Evolutionary conservation across 371 early-diverging fungal species (phyloP).

Genomic region (Syncephalastrum racemosum): DNA sequence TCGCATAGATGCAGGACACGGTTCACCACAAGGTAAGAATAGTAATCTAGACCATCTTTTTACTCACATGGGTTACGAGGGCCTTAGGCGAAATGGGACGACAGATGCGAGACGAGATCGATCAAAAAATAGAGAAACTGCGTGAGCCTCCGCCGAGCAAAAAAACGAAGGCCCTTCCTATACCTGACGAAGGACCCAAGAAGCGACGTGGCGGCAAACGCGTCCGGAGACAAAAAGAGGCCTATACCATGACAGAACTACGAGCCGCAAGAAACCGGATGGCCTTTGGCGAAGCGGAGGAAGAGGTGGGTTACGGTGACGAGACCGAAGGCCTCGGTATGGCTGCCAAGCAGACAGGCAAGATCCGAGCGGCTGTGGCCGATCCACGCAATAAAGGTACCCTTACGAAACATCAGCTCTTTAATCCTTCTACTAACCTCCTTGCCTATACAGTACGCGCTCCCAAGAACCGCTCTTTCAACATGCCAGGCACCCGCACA

Average conservation of each 20-base stretch:
- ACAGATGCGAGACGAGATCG: constrained; percentile 76
- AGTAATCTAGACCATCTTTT: neutral
- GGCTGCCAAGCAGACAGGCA: constrained; percentile 73
- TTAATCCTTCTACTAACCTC: neutral
- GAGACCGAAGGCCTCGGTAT: constrained; percentile 90
- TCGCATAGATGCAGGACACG: constrained; percentile 82
- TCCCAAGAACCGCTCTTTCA: constrained; percentile 57
- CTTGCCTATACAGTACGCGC: constrained; percentile 47
- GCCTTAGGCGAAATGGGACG: constrained; percentile 61
- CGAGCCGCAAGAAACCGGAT: constrained; percentile 89
- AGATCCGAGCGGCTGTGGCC: constrained; percentile 64
- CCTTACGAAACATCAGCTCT: constrained; percentile 7
- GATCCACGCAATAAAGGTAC: constrained; percentile 69
- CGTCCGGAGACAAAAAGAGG: constrained; percentile 82
- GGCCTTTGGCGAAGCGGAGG: constrained; percentile 90
- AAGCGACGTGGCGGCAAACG: constrained; percentile 88
- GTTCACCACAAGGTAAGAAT: constrained; percentile 63
- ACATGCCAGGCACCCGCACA: constrained; percentile 16
- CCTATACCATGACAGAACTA: constrained; percentile 85
- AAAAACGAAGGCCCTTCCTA: constrained; percentile 84
- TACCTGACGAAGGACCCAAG: constrained; percentile 90
- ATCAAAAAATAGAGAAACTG: constrained; percentile 81
- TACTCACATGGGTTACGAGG: neutral
- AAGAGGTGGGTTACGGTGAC: constrained; percentile 82
- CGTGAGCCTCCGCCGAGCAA: constrained; percentile 88